Conservation (phyloP, 192 early-diverging fungal species). For the Thoreauomyces humboldtii region DNA sequence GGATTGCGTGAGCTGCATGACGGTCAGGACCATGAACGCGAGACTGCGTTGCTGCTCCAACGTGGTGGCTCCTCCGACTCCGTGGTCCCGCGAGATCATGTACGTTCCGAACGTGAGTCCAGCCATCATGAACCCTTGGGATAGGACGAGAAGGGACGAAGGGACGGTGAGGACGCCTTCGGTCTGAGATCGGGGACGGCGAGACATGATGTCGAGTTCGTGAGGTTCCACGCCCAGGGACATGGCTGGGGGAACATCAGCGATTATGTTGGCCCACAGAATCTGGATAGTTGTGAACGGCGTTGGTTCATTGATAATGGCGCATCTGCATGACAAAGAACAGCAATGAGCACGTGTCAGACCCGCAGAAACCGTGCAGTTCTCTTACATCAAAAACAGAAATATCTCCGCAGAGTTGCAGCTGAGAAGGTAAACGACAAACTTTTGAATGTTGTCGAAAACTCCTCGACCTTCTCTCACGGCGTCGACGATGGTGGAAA, state of each 20-base stretch:
- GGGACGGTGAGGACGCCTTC: constrained; percentile 69
- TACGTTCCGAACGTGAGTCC: constrained; percentile 51
- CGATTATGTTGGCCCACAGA: constrained; percentile 96
- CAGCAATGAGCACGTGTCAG: background rate
- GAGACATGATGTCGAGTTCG: constrained; percentile 81
- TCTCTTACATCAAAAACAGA: constrained; percentile 72
- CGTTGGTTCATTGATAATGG: constrained; percentile 71
- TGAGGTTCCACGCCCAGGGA: constrained; percentile 87
- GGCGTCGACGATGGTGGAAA: constrained; percentile 91
- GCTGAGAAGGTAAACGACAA: constrained; percentile 89
- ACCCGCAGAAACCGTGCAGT: background rate
- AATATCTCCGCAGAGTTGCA: constrained; percentile 96
- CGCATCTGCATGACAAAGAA: constrained; percentile 28
- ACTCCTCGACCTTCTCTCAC: constrained; percentile 91
- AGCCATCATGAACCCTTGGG: constrained; percentile 73
- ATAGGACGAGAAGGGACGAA: constrained; percentile 62
- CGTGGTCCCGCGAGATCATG: constrained; percentile 24
- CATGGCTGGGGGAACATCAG: constrained; percentile 94
- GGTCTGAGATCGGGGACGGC: constrained; percentile 73
- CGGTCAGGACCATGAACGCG: constrained; percentile 79
- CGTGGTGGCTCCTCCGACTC: constrained; percentile 19
- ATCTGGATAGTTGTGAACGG: constrained; percentile 94
- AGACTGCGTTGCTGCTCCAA: constrained; percentile 50
- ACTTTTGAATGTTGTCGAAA: constrained; percentile 98
- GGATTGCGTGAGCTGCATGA: constrained; percentile 83